A percentile compares a stretch with the other conserved stretches of the same genome.
Conservation (phyloP, 208 protist species). For the Balamuthia mandrillaris region DNA sequence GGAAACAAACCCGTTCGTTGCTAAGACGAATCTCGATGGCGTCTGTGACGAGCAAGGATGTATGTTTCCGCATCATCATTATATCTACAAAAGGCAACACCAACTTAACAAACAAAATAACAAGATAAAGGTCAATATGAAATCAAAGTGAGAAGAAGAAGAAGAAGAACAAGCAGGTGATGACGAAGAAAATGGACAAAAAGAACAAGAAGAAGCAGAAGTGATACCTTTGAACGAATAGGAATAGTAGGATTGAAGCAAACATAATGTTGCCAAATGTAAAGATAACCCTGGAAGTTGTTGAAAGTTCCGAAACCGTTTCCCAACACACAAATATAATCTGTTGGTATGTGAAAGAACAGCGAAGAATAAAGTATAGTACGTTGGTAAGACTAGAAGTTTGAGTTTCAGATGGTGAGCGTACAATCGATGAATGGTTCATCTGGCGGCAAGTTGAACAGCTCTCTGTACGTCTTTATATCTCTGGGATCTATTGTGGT, state of each 20-base stretch:
- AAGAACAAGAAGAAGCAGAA: too few relatives aligned
- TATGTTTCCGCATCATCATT: too few relatives aligned
- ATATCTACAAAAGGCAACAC: too few relatives aligned
- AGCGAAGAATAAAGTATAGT: not conserved
- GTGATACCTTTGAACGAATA: too few relatives aligned
- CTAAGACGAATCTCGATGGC: too few relatives aligned
- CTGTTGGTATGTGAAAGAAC: too few relatives aligned
- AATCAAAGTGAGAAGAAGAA: not conserved
- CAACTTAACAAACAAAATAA: too few relatives aligned
- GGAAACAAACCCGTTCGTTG: not conserved
- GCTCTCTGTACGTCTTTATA: not conserved
- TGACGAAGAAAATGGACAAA: too few relatives aligned
- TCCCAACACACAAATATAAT: not conserved
- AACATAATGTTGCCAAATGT: conserved; percentile 9
- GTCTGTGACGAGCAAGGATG: too few relatives aligned
- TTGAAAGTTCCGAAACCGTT: not conserved
- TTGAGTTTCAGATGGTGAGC: not conserved
- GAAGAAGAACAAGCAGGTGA: not conserved
- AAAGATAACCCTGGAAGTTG: conserved; percentile 1
- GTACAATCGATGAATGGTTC: conserved; percentile 20
- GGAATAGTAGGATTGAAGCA: not conserved
- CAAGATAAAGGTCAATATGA: not conserved
- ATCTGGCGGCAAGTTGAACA: not conserved
- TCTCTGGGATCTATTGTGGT: not conserved
- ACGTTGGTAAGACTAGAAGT: not conserved